Conservation (phyloP, 305 asterid species). For the Fraxinus nigra region DNA sequence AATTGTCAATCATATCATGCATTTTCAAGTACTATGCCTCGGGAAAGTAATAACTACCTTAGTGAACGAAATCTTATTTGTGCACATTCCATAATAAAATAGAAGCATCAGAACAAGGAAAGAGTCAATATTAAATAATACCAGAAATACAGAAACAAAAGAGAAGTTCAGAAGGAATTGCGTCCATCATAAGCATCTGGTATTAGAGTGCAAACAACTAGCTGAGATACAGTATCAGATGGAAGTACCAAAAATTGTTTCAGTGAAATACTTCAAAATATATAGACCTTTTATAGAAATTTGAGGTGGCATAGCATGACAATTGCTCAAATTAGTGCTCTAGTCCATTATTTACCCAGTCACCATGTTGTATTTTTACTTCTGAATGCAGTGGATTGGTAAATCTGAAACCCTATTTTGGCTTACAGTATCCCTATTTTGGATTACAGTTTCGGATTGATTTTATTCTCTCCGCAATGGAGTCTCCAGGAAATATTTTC, state of each 20-base stretch:
- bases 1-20: neutral
- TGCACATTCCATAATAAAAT: neutral
- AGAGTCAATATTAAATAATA: neutral
- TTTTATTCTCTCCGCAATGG: neutral
- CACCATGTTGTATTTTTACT: neutral
- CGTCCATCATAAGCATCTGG: neutral
- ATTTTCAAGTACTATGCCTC: neutral
- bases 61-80: neutral
- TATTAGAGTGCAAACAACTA: neutral
- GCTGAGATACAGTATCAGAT: neutral
- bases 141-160: neutral
- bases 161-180: neutral
- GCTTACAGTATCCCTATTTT: neutral
- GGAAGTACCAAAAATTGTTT: neutral
- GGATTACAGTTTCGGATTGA: neutral
- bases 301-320: neutral
- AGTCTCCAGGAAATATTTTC: neutral
- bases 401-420: neutral
- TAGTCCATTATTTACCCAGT: neutral
- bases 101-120: neutral
- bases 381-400: neutral
- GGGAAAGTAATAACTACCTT: neutral
- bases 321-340: neutral
- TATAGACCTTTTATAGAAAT: neutral
- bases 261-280: neutral